A percentile compares a stretch with the other conserved stretches of the same genome.
These are phyloP conservation scores for Ophiocordyceps polyrhachis-furcata DNA, from an alignment of 2,329 filamentous ascomycete species.

Conservation along the genomic window DNA sequence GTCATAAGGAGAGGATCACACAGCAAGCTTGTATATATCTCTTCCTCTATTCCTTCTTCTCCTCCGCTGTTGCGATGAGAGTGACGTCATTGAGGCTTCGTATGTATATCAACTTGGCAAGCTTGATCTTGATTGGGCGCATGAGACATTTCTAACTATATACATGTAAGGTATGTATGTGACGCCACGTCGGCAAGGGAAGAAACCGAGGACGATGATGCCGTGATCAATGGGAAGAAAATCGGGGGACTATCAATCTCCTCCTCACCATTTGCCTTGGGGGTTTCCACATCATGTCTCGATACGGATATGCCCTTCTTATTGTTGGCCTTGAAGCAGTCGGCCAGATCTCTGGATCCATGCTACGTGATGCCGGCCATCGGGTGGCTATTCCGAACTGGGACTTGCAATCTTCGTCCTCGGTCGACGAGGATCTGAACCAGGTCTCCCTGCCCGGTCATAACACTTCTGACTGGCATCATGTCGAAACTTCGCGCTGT, in stretches of 20 bases:
- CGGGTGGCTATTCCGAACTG: constrained; percentile 21
- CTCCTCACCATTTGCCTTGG: neutral
- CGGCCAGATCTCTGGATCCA: constrained; percentile 5
- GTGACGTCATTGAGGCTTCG: neutral
- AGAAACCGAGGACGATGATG: neutral
- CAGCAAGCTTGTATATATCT: no score
- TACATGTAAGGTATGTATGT: no score
- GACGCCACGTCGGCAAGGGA: neutral
- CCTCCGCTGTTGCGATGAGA: neutral
- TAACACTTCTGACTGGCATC: constrained; percentile 32
- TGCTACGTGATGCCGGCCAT: constrained; percentile 7
- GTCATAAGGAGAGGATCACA: no score
- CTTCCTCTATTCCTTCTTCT: neutral
- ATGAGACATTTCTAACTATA: no score
- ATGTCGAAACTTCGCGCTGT: constrained; percentile 23
- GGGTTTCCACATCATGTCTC: constrained; percentile 1
- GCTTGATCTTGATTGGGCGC: neutral
- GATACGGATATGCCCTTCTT: constrained; percentile 1
- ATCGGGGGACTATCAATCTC: neutral
- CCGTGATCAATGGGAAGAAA: neutral
- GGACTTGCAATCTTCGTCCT: constrained; percentile 27
- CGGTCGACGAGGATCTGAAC: constrained; percentile 15
- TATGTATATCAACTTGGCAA: neutral
- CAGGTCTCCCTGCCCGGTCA: constrained; percentile 22
- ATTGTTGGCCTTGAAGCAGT: constrained; percentile 1